Percentiles rank a stretch among this genome's conserved stretches.
These are phyloP conservation scores for Sinapis alba DNA, from an alignment of 441 rosid species.

Conservation along the genomic window DNA sequence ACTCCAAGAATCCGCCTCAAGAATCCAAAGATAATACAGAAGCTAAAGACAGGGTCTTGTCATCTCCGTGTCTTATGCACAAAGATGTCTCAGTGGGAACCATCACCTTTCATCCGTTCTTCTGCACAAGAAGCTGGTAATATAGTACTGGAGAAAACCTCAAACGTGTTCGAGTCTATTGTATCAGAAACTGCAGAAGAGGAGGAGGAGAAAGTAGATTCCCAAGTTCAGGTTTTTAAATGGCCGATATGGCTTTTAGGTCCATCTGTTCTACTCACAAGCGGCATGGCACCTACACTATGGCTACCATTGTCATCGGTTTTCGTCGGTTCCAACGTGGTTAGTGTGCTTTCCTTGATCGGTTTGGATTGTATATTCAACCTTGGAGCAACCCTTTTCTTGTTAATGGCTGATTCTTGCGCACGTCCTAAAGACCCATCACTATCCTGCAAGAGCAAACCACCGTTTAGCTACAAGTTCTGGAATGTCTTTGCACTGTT, in stretches of 20 bases:
- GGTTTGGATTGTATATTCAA: constrained; percentile 90
- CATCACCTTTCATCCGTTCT: constrained; percentile 53
- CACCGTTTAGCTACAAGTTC: constrained; percentile 79
- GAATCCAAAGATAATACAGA: constrained; percentile 34
- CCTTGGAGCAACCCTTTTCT: constrained; percentile 79
- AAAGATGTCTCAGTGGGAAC: constrained; percentile 68
- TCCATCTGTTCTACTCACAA: constrained; percentile 73
- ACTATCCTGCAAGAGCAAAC: constrained; percentile 53
- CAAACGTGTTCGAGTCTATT: constrained; percentile 60
- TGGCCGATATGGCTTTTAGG: constrained; percentile 93
- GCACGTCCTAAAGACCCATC: constrained; percentile 53
- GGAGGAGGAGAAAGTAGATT: constrained; percentile 34
- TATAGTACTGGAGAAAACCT: constrained; percentile 49
- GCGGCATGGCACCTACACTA: constrained; percentile 89
- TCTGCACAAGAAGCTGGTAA: constrained; percentile 49
- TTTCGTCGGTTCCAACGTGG: constrained; percentile 78
- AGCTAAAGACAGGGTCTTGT: constrained; percentile 18
- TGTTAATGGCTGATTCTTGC: constrained; percentile 87
- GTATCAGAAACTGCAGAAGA: constrained; percentile 37
- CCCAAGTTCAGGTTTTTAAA: constrained; percentile 62
- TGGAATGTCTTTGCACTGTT: constrained; percentile 74
- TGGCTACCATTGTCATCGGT: constrained; percentile 90
- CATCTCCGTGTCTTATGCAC: constrained; percentile 50
- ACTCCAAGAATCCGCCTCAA: constrained; percentile 36
- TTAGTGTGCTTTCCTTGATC: constrained; percentile 82